A percentile compares a stretch with the other conserved stretches of the same genome.
These are phyloP conservation scores for Canna indica DNA, from an alignment of 176 grass and related monocot genomes.

Conservation along the genomic window DNA sequence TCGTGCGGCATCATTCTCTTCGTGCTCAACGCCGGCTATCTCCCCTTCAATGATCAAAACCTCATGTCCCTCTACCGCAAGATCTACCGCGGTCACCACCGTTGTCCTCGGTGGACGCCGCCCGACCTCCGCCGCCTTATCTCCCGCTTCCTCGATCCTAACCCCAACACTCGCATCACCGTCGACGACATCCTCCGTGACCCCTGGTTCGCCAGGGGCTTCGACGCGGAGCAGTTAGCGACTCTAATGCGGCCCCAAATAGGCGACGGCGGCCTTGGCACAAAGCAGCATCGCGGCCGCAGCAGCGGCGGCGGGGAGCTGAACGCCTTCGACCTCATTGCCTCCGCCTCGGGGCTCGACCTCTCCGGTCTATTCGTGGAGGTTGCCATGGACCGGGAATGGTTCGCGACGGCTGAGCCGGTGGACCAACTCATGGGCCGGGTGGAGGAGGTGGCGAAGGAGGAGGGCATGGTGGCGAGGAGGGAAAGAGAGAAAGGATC, in stretches of 20 bases:
- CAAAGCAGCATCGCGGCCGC: not conserved
- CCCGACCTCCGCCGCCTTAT: slow-evolving; percentile 8
- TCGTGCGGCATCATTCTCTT: slow-evolving; percentile 5
- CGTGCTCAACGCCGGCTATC: slow-evolving; percentile 11
- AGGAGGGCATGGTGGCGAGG: not conserved
- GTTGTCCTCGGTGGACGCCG: slow-evolving; percentile 3
- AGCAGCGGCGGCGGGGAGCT: not conserved
- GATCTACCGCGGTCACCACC: slow-evolving; percentile 5
- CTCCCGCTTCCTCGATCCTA: not conserved
- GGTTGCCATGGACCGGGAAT: not conserved
- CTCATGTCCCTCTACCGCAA: slow-evolving; percentile 5
- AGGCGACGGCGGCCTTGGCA: not conserved
- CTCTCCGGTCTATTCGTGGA: not conserved
- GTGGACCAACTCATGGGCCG: not conserved
- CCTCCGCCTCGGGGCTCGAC: slow-evolving; percentile 7
- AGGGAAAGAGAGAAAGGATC: not conserved
- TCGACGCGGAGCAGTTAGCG: not conserved
- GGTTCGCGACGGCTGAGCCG: not conserved
- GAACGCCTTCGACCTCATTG: slow-evolving; percentile 4
- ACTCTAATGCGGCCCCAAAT: not conserved
- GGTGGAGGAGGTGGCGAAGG: not conserved
- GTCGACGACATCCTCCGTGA: slow-evolving; percentile 8
- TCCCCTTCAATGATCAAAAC: slow-evolving; percentile 6
- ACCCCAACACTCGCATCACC: not conserved
- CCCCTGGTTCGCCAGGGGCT: slow-evolving; percentile 5